Base-by-base conservation (phyloP, 2,329 filamentous ascomycete genomes). In the Aspergillus alliaceus region DNA sequence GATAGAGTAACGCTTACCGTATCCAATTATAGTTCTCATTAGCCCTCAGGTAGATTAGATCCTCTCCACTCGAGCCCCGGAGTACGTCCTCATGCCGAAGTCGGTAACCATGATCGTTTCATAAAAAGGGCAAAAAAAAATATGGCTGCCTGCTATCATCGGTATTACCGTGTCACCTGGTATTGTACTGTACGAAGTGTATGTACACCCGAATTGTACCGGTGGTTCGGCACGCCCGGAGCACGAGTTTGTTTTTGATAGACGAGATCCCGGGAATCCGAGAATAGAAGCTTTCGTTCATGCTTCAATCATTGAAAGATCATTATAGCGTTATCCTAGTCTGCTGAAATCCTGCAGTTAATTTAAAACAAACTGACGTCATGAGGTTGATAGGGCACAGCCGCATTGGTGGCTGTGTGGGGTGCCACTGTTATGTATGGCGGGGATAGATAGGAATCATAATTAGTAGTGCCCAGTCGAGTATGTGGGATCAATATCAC, bases 111-210 rank as follows among this genome's bases (percentile, higher is more conserved):
- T 15, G 7, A 5, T 42, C 6, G 39, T 12, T 12, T 40, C 5
- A 4, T 24, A 42, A 9, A 9, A 24, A 14, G 14, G 14, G 22
- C 9, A 42, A 22, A 34, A 22, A 52, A 46, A 29, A 57, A 57
- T 39, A 51, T 53, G 54, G 51, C 54, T 57, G 54, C 54, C 54
- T 57, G 54, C 31, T 57, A 40, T 32, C 34, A 27, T 32, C 20
- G 54, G 49, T 35, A 25, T 32, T 48, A 48, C 44, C 44, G 29
- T 32, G 29, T 48, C 24, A 32, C 44, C 11, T 18, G 6, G 44
- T 48, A 48, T 27, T 29, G 40, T 25, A 35, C 32, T 35, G 32
- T 40, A 40, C 27, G 5, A 5, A 5, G 27, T 29, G 9, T 9
- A 40, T 24, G 11, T 40, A 2, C 44, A 48, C 27, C 44, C 44